Evolutionary conservation across 495 filamentous ascomycete genomes (phyloP).

Genomic region (Aspergillus asperescens): DNA sequence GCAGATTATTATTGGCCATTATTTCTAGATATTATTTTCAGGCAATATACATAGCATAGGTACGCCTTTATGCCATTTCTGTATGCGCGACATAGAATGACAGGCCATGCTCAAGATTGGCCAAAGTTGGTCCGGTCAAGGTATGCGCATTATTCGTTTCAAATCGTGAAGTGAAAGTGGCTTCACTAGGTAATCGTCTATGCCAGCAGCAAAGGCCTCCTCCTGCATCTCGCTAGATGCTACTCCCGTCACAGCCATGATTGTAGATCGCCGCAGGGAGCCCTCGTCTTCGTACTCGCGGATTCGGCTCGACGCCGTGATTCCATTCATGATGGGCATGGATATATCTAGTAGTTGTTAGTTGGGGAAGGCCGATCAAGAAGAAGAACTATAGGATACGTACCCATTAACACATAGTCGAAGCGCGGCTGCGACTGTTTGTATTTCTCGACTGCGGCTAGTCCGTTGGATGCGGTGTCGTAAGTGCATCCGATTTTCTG

Average conservation of each 20-base stretch:
- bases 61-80: too few relatives aligned
- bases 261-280: constrained; percentile 22
- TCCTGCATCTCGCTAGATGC: constrained; percentile 39
- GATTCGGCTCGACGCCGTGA: constrained; percentile 53
- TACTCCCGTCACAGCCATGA: constrained; percentile 48
- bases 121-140: too few relatives aligned
- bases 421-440: constrained; percentile 28
- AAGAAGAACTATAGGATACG: neutral
- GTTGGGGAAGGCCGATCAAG: neutral
- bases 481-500: constrained; percentile 47
- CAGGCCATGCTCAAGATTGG: too few relatives aligned
- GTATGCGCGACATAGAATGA: too few relatives aligned
- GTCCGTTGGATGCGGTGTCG: constrained; percentile 53
- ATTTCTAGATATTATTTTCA: too few relatives aligned
- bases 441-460: constrained; percentile 53
- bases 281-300: constrained; percentile 44
- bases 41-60: too few relatives aligned
- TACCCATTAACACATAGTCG: constrained; percentile 56
- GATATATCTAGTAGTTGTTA: constrained; percentile 44
- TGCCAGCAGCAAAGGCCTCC: constrained; percentile 38
- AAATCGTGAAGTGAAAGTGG: constrained; percentile 42
- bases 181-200: constrained; percentile 48
- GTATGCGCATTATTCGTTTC: constrained; percentile 32
- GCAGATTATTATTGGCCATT: too few relatives aligned
- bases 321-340: constrained; percentile 64